Percentiles rank a stretch among this genome's conserved stretches.
phyloP scores from a whole-genome alignment of 768 basidiomycete species.

The Cubamyces sp. region DNA sequence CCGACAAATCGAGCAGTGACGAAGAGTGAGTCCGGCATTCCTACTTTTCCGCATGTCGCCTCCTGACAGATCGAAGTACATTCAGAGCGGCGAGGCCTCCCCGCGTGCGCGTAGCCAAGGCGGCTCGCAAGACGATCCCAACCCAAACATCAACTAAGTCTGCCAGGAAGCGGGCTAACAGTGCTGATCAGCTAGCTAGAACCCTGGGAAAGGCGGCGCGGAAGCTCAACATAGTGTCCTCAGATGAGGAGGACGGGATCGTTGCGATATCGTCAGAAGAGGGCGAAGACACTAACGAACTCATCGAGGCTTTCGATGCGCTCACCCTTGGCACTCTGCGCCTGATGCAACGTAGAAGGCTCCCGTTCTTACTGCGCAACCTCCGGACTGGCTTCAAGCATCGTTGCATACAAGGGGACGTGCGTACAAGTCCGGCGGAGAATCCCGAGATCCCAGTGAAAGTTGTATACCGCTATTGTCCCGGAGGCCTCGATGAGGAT shows the following conservation, averaged over 20 bases:
- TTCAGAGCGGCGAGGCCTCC: background rate
- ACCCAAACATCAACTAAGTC: background rate
- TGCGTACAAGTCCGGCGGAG: constrained; percentile 38
- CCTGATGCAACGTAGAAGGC: constrained; percentile 27
- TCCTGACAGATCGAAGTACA: background rate
- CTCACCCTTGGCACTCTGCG: constrained; percentile 15
- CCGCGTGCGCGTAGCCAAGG: background rate
- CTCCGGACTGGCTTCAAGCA: constrained; percentile 51
- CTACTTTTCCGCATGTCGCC: background rate
- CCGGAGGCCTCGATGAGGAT: constrained; percentile 15
- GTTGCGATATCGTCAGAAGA: constrained; percentile 16
- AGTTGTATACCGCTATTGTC: constrained; percentile 31
- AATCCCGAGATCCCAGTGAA: constrained; percentile 28
- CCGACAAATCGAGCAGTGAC: background rate
- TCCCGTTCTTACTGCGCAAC: constrained; percentile 63
- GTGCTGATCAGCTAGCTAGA: background rate
- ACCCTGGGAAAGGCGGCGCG: constrained; percentile 12
- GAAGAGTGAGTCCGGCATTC: background rate
- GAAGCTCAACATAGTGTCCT: constrained; percentile 11
- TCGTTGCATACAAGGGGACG: constrained; percentile 43
- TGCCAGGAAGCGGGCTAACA: background rate
- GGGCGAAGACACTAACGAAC: constrained; percentile 22
- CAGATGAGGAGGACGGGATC: constrained; percentile 17
- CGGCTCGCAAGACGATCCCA: background rate
- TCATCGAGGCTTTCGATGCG: constrained; percentile 22